Evolutionary conservation across 306 rosid species (phyloP), one percentile per base, ranked within the genome.

Genomic region (Astragalus membranaceus): DNA sequence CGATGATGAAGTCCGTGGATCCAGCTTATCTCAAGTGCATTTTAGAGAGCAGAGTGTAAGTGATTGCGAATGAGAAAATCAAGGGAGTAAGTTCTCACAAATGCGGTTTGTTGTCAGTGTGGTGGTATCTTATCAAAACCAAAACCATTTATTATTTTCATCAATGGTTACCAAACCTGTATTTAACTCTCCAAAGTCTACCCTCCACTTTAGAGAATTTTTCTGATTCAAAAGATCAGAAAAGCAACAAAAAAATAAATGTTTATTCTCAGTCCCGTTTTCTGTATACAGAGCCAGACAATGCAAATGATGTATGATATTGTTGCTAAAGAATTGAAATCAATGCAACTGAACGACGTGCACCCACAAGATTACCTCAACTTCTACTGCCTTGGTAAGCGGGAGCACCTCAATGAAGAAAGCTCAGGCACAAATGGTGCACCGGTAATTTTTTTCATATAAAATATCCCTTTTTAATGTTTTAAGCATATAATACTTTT

Each of bases 321-420:
- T 26, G 84, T 94, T 57, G 96, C 88, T 57, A 50, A 56, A 72
- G 97, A 75, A 72, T 81, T 94, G 67, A 88, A 83, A 71, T 55
- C 83, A 11, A 73, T 17, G 79, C 76, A 85, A 63, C 84, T 75
- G 62, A 54, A 30, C 30, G 80, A 74, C 46, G 52, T 63, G 17
- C 77, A 73, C 72, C 96, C 96, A 52, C 89, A 62, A 77, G 91
- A 91, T 75, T 94, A 84, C 83, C 96, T 94, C 64, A 94, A 91
- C 71, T 94, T 94, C 78, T 91, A 85, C 80, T 91, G 99, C 86
- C 99, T 94, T 72, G 99, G 99, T 33, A 91, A 94, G 17, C 89
- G 92, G 51, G 99, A 94, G 81, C 51, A 63, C n/a, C 5, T 56
- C 47, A 12, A 66, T 7, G 91, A 80, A 72, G 82, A 87, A 71